Conservation (phyloP, 192 early-diverging fungal genomes). For the Coemansia sp. region DNA sequence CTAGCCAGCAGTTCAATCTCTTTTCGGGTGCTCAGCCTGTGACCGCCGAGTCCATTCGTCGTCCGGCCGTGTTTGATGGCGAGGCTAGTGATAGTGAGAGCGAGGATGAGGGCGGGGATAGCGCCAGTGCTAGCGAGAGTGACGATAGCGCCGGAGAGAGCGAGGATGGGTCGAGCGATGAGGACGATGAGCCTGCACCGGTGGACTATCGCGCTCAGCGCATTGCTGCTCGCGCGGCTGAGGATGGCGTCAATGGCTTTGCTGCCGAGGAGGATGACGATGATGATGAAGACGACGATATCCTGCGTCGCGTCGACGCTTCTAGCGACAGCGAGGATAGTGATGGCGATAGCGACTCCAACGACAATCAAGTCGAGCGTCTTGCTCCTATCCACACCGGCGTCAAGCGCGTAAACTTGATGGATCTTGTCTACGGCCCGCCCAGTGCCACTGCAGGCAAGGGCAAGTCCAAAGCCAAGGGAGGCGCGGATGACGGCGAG, state of each 20-base stretch:
- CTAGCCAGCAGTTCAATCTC: conserved; percentile 43
- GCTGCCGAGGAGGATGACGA: conserved; percentile 6
- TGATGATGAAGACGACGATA: conserved; percentile 27
- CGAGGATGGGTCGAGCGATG: conserved; percentile 47
- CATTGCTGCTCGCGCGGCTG: conserved; percentile 78
- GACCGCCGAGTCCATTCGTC: conserved; percentile 46
- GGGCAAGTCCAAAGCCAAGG: conserved; percentile 39
- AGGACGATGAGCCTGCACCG: conserved; percentile 1
- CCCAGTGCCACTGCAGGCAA: conserved; percentile 48
- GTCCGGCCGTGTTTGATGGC: conserved; percentile 66
- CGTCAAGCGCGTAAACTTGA: conserved; percentile 72
- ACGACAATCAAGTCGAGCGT: conserved; percentile 31
- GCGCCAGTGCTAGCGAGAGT: conserved; percentile 7
- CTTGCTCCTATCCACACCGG: conserved; percentile 44
- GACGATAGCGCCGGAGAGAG: conserved; percentile 47
- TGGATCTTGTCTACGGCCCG: conserved; percentile 86
- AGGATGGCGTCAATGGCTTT: conserved; percentile 41
- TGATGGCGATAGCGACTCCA: conserved; percentile 5
- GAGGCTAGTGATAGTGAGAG: conserved; percentile 46
- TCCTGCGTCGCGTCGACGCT: conserved; percentile 27
- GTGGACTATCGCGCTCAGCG: conserved; percentile 30
- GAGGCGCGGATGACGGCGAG: conserved; percentile 51
- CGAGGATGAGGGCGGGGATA: conserved; percentile 27
- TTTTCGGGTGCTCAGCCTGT: conserved; percentile 50
- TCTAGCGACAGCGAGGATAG: conserved; percentile 16